phyloP scores from a whole-genome alignment of 768 basidiomycete genomes.

The Hirschioporus abietinus region DNA sequence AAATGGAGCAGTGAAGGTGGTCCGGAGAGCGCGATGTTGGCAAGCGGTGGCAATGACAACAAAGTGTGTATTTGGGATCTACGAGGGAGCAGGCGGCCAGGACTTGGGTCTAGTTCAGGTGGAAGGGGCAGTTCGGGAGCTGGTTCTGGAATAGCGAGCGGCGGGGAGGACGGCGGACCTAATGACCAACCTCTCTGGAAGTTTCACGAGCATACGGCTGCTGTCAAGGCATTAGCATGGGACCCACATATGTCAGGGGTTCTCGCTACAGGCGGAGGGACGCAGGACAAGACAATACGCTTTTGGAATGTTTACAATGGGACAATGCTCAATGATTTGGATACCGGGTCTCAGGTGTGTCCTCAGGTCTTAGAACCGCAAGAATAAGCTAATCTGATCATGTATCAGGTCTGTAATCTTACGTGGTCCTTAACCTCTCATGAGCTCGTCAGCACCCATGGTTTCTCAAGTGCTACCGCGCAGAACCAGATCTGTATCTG shows the following conservation, averaged over 20 bases:
- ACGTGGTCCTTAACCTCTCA: constrained; percentile 95
- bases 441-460: constrained; percentile 96
- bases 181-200: constrained; percentile 78
- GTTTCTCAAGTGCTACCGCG: constrained; percentile 87
- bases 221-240: constrained; percentile 98
- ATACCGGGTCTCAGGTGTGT: constrained; percentile 92
- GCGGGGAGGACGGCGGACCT: constrained; percentile 25
- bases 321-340: constrained; percentile 76
- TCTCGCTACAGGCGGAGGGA: constrained; percentile 92
- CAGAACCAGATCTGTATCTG: constrained; percentile 97
- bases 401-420: constrained; percentile 78
- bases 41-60: constrained; percentile 97
- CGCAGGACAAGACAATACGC: constrained; percentile 96
- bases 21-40: constrained; percentile 53
- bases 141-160: constrained; percentile 24
- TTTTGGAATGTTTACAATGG: constrained; percentile 96
- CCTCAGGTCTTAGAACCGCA: constrained; percentile 2
- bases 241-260: constrained; percentile 91
- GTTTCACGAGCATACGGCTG: constrained; percentile 95
- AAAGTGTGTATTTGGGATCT: constrained; percentile 98
- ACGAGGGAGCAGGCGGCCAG: constrained; percentile 38
- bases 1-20: constrained; percentile 73
- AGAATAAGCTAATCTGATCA: background rate
- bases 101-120: constrained; percentile 1
- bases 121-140: constrained; percentile 24